Conservation (phyloP, 78 protist genomes). For the Pigoraptor vietnamica region DNA sequence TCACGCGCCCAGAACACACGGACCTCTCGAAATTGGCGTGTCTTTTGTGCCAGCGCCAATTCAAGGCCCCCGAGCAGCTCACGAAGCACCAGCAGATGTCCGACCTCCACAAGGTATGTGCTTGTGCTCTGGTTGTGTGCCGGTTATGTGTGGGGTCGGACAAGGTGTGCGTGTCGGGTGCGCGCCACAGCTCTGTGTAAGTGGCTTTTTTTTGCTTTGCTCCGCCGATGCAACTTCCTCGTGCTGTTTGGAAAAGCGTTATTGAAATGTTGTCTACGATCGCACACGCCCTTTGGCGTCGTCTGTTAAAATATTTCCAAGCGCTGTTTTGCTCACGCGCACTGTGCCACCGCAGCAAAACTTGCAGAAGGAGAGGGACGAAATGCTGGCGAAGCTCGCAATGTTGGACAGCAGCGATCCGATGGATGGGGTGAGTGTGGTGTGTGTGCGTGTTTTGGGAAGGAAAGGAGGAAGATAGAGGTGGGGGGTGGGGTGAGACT, state of each 20-base stretch:
- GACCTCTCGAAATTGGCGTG: background rate
- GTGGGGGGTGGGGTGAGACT: no score
- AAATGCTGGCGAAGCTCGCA: background rate
- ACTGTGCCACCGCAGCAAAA: background rate
- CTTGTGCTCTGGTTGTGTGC: background rate
- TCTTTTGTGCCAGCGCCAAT: background rate
- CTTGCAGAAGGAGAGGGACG: background rate
- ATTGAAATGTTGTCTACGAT: background rate
- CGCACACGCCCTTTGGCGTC: no score
- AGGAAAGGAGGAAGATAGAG: no score
- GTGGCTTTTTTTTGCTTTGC: no score
- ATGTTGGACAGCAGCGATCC: background rate
- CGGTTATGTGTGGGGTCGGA: background rate
- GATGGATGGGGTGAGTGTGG: background rate
- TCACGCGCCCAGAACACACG: background rate
- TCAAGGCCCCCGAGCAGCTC: background rate
- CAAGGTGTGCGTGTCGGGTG: background rate
- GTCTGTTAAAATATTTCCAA: no score
- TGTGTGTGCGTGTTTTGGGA: background rate
- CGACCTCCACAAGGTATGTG: background rate
- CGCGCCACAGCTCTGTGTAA: background rate
- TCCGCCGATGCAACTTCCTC: background rate
- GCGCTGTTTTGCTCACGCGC: no score
- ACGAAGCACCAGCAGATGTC: background rate
- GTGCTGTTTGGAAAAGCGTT: background rate